These are phyloP conservation scores for Eucalyptus caleyi DNA, from an alignment of 345 rosid genomes.

Conservation along the genomic window DNA sequence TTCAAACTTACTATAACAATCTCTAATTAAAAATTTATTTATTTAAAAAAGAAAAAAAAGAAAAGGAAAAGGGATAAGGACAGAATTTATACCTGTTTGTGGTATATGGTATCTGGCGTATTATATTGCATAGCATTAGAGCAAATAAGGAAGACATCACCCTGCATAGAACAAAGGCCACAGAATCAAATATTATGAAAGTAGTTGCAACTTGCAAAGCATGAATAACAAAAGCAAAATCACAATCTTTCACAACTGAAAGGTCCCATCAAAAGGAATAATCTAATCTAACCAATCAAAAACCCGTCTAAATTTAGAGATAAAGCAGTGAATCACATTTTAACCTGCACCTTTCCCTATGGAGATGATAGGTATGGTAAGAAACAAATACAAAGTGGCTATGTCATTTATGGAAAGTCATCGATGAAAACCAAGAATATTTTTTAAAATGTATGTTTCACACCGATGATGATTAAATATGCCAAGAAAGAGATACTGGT, in stretches of 20 bases:
- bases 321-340: background rate
- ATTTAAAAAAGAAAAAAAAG: background rate
- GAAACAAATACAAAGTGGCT: background rate
- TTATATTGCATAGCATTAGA: conserved; percentile 86
- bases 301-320: background rate
- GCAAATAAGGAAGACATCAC: conserved; percentile 65
- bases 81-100: conserved; percentile 40
- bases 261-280: background rate
- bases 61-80: background rate
- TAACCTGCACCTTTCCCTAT: background rate
- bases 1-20: background rate
- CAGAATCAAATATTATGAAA: background rate
- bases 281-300: background rate
- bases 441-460: background rate
- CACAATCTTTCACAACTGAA: background rate
- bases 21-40: background rate
- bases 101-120: conserved; percentile 60
- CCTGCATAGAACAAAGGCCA: conserved; percentile 33
- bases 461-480: background rate
- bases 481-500: background rate
- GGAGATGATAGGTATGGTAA: background rate
- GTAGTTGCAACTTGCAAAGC: background rate
- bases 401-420: background rate
- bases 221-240: background rate
- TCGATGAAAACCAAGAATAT: background rate